A percentile compares a stretch with the other conserved stretches of the same genome.
These are phyloP conservation scores for Neurospora cerealis DNA, from an alignment of 495 filamentous ascomycete species.

Conservation along the genomic window DNA sequence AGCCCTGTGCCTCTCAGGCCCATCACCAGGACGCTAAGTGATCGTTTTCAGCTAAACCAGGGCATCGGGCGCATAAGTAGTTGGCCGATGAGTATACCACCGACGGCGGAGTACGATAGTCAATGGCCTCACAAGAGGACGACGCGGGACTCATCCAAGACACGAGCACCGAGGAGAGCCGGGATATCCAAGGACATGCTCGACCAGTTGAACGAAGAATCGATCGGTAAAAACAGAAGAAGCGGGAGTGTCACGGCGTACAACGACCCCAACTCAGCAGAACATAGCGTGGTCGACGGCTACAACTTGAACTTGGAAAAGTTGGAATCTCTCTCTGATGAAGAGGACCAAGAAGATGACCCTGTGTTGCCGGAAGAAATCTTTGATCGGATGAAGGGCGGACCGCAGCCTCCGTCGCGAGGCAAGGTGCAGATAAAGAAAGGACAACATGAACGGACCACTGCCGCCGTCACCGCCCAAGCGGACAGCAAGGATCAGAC, in stretches of 20 bases:
- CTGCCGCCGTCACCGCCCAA: neutral
- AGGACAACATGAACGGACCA: neutral
- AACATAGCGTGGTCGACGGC: neutral
- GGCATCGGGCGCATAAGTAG: neutral
- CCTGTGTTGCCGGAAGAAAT: neutral
- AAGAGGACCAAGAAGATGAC: neutral
- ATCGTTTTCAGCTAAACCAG: neutral
- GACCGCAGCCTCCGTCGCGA: neutral
- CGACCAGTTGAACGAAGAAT: neutral
- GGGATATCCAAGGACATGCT: neutral
- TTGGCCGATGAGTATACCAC: neutral
- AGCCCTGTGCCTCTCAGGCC: neutral
- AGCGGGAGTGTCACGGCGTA: neutral
- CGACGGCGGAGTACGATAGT: neutral
- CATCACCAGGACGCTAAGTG: neutral
- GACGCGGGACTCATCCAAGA: neutral
- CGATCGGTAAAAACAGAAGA: neutral
- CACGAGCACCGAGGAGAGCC: neutral
- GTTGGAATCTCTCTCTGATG: neutral
- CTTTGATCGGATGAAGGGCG: neutral
- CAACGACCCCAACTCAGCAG: neutral
- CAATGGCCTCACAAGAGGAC: neutral
- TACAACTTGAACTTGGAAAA: neutral
- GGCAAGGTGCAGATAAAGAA: neutral
- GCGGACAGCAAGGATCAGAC: neutral